phyloP scores from a whole-genome alignment of 805 yeast genomes.

The Metschnikowia borealis region DNA sequence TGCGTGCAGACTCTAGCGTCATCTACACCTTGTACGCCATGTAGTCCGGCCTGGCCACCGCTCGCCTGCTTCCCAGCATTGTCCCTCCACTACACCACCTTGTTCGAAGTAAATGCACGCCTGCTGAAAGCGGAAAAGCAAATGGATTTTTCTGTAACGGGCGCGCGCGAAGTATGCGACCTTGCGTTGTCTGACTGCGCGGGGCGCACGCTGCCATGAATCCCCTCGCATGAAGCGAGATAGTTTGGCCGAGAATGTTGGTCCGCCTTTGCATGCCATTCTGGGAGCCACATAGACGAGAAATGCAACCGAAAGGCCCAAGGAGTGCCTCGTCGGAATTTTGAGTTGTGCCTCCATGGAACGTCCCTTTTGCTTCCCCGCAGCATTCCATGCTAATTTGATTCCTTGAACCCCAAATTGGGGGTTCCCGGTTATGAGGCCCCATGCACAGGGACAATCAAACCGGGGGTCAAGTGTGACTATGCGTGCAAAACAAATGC shows the following conservation, averaged over 20 bases:
- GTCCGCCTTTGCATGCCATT: background rate
- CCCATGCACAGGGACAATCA: background rate
- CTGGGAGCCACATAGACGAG: background rate
- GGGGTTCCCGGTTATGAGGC: background rate
- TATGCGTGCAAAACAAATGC: background rate
- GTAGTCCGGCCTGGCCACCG: background rate
- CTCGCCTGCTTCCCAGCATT: background rate
- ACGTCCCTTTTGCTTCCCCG: no score
- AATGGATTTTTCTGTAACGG: constrained; percentile 1
- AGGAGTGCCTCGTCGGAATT: no score
- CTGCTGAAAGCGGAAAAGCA: background rate
- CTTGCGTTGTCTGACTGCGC: constrained; percentile 1
- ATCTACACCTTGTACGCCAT: background rate
- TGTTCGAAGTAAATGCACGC: background rate
- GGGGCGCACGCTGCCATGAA: constrained; percentile 1
- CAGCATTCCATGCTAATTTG: no score
- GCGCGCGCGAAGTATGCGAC: constrained; percentile 1
- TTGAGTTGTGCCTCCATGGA: no score
- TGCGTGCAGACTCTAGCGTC: background rate
- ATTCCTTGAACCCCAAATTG: no score
- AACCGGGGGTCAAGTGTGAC: background rate
- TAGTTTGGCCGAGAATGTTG: background rate
- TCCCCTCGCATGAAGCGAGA: constrained; percentile 3
- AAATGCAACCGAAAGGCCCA: background rate
- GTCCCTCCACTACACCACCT: background rate